These are phyloP conservation scores for Dendrocalamus sinicus DNA, from an alignment of 176 grass and related monocot species.

Conservation along the genomic window DNA sequence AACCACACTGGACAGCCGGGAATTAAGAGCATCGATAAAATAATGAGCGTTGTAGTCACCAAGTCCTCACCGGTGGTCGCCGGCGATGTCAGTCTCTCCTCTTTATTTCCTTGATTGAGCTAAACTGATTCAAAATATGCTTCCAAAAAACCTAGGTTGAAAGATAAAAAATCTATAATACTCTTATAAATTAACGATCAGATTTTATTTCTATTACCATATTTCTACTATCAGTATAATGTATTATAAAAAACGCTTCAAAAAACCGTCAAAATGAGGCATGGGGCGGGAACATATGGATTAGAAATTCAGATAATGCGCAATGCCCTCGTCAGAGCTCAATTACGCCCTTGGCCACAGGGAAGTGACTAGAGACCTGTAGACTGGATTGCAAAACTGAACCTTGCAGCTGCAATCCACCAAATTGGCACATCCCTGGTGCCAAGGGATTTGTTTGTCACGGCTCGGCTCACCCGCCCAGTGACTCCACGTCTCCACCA, in stretches of 20 bases:
- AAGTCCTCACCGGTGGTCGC: background rate
- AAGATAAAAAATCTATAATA: too few relatives aligned
- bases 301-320: background rate
- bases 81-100: background rate
- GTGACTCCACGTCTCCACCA: background rate
- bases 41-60: too few relatives aligned
- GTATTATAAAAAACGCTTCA: too few relatives aligned
- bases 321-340: background rate
- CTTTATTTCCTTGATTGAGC: too few relatives aligned
- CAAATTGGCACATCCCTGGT: slow-evolving; percentile 33
- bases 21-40: background rate
- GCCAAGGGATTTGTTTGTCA: slow-evolving; percentile 20
- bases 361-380: slow-evolving; percentile 6
- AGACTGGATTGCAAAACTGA: background rate
- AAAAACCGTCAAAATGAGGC: background rate
- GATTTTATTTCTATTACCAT: too few relatives aligned
- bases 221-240: too few relatives aligned
- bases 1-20: background rate
- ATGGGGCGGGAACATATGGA: background rate
- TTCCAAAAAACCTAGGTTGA: accelerated
- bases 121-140: too few relatives aligned
- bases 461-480: background rate
- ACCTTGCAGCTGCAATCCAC: slow-evolving; percentile 33
- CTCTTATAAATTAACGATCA: too few relatives aligned
- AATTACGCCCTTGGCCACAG: background rate